Conservation (phyloP, 768 basidiomycete genomes). For the Antrodiella citrinella region DNA sequence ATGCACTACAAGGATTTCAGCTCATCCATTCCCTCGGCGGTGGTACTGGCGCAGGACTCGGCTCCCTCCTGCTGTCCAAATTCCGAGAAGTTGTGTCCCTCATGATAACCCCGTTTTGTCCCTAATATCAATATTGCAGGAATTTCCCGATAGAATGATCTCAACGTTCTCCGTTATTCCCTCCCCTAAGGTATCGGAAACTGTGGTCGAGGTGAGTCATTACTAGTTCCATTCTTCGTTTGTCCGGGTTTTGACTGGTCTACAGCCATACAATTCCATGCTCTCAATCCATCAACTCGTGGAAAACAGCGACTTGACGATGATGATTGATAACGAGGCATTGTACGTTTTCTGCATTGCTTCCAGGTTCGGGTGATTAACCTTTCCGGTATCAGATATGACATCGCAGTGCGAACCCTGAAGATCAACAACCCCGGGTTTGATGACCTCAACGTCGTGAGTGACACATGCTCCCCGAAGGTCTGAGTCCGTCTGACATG, state of each 20-base stretch:
- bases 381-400: conserved; percentile 43
- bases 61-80: conserved; percentile 73
- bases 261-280: conserved; percentile 73
- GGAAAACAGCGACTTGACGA: conserved; percentile 76
- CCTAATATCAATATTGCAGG: conserved; percentile 38
- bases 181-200: conserved; percentile 51
- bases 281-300: conserved; percentile 86
- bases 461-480: conserved; percentile 13
- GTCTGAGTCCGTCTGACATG: neutral
- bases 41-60: conserved; percentile 84
- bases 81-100: conserved; percentile 55
- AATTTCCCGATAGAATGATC: conserved; percentile 42
- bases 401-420: conserved; percentile 58
- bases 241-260: neutral
- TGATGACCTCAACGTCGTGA: conserved; percentile 60
- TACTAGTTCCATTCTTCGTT: neutral
- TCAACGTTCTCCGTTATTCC: conserved; percentile 48
- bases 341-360: conserved; percentile 46
- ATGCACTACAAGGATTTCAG: conserved; percentile 88
- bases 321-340: conserved; percentile 86
- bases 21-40: conserved; percentile 86
- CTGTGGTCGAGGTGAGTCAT: conserved; percentile 40
- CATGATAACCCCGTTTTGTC: conserved; percentile 8
- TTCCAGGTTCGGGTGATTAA: neutral
- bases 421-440: conserved; percentile 61